phyloP scores from a whole-genome alignment of 2,329 filamentous ascomycete genomes.

The Drechslerella dactyloides region DNA sequence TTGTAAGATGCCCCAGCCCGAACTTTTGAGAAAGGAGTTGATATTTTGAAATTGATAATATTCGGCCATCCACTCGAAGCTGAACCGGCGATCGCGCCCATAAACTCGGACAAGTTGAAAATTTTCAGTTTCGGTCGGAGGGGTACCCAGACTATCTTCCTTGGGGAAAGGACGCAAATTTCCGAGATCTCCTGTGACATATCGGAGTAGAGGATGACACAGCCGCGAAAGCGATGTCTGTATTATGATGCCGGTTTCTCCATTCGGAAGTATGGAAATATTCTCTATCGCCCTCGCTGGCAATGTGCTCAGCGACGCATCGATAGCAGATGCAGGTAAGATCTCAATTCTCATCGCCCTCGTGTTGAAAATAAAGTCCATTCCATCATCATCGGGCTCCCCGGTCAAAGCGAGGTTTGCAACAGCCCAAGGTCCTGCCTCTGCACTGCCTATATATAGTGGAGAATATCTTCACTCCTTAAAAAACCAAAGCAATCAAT shows the following conservation, averaged over 20 bases:
- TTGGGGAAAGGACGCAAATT: constrained; percentile 58
- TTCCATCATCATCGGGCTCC: constrained; percentile 38
- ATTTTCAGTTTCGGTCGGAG: constrained; percentile 51
- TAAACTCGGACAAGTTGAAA: constrained; percentile 58
- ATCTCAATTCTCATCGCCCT: constrained; percentile 59
- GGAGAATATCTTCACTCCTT: constrained; percentile 57
- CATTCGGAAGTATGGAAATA: constrained; percentile 54
- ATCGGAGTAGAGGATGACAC: constrained; percentile 61
- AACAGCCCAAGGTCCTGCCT: constrained; percentile 59
- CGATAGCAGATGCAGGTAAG: constrained; percentile 51
- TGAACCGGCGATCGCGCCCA: constrained; percentile 59
- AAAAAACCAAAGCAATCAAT: constrained; percentile 51
- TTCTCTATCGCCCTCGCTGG: background rate
- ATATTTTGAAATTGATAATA: constrained; percentile 59
- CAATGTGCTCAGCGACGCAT: constrained; percentile 6
- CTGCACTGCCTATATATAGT: constrained; percentile 59
- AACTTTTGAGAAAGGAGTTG: constrained; percentile 52
- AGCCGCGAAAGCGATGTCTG: constrained; percentile 60
- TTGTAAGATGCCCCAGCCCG: constrained; percentile 57
- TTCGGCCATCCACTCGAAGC: constrained; percentile 59
- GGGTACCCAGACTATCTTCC: constrained; percentile 1
- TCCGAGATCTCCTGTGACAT: constrained; percentile 60
- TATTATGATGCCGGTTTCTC: constrained; percentile 58
- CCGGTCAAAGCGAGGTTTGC: constrained; percentile 56
- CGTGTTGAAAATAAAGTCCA: constrained; percentile 59